Percentiles rank a stretch among this genome's conserved stretches.
phyloP scores from a whole-genome alignment of 352 stramenopile species.

The Pythium plurisporium region DNA sequence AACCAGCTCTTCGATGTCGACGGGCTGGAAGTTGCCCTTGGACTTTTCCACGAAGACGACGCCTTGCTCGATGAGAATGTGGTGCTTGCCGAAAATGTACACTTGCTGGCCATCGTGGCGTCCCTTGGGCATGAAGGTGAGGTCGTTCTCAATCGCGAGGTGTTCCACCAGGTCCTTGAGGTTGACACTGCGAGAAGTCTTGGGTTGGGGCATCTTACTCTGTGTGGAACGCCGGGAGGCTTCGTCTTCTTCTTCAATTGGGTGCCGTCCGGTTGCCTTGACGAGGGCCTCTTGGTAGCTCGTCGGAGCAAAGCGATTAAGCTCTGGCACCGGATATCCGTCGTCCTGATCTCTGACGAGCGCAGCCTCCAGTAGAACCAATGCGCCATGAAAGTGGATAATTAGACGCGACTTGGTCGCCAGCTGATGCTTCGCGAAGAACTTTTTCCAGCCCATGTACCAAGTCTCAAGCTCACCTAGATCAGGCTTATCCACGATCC shows the following conservation, averaged over 20 bases:
- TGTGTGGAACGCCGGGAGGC: neutral
- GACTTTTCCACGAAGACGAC: slow-evolving; percentile 66
- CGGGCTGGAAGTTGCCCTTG: slow-evolving; percentile 65
- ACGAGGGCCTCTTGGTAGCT: slow-evolving; percentile 80
- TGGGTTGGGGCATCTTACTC: slow-evolving; percentile 3
- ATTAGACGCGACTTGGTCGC: slow-evolving; percentile 53
- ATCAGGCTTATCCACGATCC: slow-evolving; percentile 47
- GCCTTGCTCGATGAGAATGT: slow-evolving; percentile 83
- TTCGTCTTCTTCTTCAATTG: neutral
- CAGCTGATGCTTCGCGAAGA: slow-evolving; percentile 67
- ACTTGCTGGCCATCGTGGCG: slow-evolving; percentile 75
- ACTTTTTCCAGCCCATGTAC: slow-evolving; percentile 82
- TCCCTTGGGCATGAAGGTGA: slow-evolving; percentile 80
- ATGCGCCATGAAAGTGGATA: slow-evolving; percentile 72
- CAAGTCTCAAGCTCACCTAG: slow-evolving; percentile 71
- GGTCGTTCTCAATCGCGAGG: slow-evolving; percentile 67
- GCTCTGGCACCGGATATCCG: slow-evolving; percentile 30
- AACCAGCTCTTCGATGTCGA: slow-evolving; percentile 74
- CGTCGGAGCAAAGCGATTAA: slow-evolving; percentile 44
- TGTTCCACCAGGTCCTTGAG: slow-evolving; percentile 84
- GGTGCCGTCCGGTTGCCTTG: slow-evolving; percentile 27
- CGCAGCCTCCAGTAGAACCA: slow-evolving; percentile 63
- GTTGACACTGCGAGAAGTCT: slow-evolving; percentile 45
- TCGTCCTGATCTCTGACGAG: slow-evolving; percentile 13
- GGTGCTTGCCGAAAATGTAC: slow-evolving; percentile 72